phyloP scores from a whole-genome alignment of 495 filamentous ascomycete species.

The Podospora didyma region DNA sequence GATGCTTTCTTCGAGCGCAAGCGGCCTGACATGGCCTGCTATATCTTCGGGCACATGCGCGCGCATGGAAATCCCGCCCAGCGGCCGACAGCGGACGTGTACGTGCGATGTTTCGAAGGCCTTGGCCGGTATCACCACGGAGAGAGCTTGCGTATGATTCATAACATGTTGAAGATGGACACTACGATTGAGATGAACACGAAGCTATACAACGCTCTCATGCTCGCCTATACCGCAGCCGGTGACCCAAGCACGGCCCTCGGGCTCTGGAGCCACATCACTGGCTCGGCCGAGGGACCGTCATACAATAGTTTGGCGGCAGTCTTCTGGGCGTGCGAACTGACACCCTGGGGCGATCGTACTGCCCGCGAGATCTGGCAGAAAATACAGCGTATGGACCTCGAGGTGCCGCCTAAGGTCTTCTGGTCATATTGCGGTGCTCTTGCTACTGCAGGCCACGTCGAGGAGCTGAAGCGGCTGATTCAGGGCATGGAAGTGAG shows the following conservation, averaged over 20 bases:
- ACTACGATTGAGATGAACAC: constrained; percentile 72
- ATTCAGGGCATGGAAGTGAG: constrained; percentile 61
- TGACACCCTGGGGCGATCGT: constrained; percentile 50
- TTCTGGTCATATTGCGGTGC: constrained; percentile 72
- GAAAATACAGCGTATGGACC: constrained; percentile 67
- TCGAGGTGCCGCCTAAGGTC: constrained; percentile 66
- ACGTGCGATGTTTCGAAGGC: constrained; percentile 72
- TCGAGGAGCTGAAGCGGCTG: constrained; percentile 59
- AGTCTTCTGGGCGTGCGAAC: constrained; percentile 72
- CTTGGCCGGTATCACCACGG: constrained; percentile 60
- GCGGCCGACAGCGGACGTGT: constrained; percentile 67
- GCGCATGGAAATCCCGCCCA: constrained; percentile 50
- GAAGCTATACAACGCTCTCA: constrained; percentile 70
- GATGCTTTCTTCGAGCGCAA: constrained; percentile 71
- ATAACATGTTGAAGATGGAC: constrained; percentile 93
- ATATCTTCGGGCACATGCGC: constrained; percentile 89
- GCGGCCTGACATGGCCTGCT: constrained; percentile 74
- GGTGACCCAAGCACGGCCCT: constrained; percentile 60
- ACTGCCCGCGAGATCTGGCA: constrained; percentile 71
- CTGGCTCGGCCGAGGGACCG: constrained; percentile 73
- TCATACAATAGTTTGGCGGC: constrained; percentile 72
- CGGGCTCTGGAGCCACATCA: constrained; percentile 78
- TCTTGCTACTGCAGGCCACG: constrained; percentile 62
- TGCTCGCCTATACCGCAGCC: constrained; percentile 75
- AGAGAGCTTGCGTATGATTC: constrained; percentile 65